Conservation (phyloP, 192 early-diverging fungal genomes). For the Rhizophagus clarus region DNA sequence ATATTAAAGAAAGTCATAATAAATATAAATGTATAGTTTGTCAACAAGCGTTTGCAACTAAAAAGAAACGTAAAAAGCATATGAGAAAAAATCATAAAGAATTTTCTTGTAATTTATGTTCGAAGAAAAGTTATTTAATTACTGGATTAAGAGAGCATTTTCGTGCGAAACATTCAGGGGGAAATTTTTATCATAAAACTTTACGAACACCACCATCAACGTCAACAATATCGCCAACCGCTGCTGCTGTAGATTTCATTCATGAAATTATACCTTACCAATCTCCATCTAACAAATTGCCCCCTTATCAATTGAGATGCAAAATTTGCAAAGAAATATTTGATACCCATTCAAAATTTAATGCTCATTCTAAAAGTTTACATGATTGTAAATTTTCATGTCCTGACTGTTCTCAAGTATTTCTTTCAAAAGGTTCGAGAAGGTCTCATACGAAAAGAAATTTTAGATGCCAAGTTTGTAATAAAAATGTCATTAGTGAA, state of each 20-base stretch:
- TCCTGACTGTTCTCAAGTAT: background rate
- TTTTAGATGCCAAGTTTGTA: too few species aligned
- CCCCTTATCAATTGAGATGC: background rate
- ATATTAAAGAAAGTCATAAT: background rate
- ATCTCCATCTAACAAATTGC: background rate
- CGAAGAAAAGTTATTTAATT: background rate
- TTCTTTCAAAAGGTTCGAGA: too few species aligned
- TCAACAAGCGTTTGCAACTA: background rate
- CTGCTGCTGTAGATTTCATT: background rate
- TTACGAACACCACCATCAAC: too few species aligned
- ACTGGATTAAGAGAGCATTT: background rate
- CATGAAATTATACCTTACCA: background rate
- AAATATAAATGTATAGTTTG: background rate
- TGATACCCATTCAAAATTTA: background rate
- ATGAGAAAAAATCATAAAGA: background rate
- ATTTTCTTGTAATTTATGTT: background rate
- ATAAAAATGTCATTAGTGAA: too few species aligned
- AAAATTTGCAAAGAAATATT: background rate
- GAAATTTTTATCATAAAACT: background rate
- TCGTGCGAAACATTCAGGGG: background rate
- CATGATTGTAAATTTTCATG: background rate
- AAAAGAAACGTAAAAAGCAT: background rate
- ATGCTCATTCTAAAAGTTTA: background rate
- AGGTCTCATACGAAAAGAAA: too few species aligned
- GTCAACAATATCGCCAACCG: too few species aligned